Conservation (phyloP, 768 basidiomycete species). For the Cystobasidium onofrii region DNA sequence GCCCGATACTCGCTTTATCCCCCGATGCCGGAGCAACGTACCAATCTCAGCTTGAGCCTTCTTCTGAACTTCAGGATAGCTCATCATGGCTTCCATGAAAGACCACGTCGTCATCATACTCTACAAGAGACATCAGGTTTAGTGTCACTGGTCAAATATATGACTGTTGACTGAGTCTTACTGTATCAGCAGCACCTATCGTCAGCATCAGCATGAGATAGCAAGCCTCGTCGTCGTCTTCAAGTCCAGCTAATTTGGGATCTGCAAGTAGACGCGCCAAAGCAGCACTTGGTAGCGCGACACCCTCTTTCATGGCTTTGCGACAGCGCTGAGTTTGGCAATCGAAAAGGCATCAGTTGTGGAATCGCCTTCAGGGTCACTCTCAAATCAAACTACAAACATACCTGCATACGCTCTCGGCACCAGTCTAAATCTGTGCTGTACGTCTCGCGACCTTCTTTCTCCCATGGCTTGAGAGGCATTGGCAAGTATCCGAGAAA, state of each 20-base stretch:
- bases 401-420: neutral
- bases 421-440: neutral
- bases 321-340: slow-evolving; percentile 17
- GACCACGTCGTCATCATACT: slow-evolving; percentile 24
- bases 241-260: slow-evolving; percentile 1
- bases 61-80: neutral
- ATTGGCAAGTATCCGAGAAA: neutral
- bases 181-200: slow-evolving; percentile 13
- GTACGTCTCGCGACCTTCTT: neutral
- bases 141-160: neutral
- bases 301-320: slow-evolving; percentile 4
- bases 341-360: too few relatives aligned
- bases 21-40: too few relatives aligned
- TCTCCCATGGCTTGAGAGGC: neutral
- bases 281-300: slow-evolving; percentile 3
- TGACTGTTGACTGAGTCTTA: neutral
- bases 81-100: slow-evolving; percentile 19
- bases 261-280: slow-evolving; percentile 3
- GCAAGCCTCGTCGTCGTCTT: slow-evolving; percentile 19
- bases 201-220: slow-evolving; percentile 24
- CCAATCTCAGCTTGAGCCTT: neutral
- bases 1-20: too few relatives aligned
- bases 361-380: too few relatives aligned
- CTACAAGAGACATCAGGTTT: neutral
- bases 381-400: too few relatives aligned